Evolutionary conservation across 108 stramenopile species (phyloP), one percentile per base, ranked within the genome.

Genomic region (Aureococcus anophagefferens): DNA sequence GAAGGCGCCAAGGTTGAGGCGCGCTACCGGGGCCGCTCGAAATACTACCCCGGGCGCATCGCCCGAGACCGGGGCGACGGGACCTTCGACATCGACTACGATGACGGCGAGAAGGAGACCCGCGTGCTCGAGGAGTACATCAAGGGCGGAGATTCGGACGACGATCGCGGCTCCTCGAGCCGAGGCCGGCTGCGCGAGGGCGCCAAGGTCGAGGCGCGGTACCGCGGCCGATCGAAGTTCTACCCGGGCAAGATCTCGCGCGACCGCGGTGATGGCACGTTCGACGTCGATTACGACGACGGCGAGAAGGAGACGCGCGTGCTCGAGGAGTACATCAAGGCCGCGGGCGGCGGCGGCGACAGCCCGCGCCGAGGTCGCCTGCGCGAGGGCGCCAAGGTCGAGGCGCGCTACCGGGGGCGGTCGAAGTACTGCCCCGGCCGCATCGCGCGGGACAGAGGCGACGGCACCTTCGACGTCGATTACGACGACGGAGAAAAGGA

Each of bases 61-160:
- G n/a, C 70, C 30, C 44, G 80, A n/a, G 74, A 74, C 7, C 77
- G 77, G 35, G 37, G 18, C 28, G 71, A 80, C 32, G 74, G 34
- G n/a, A 80, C 76, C 13, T 73, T 71, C 33, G 79, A 82, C 44
- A 76, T 82, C 68, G 75, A 76, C 62, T 82, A 80, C 29, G 81
- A 82, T 36, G 77, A 82, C 36, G 81, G 79, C 0, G 80, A 82
- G 33, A 65, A 77, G 36, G 81, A 82, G 33, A 37, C 70, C 14
- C 35, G 68, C 30, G 68, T 82, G 28, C 25, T 29, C 21, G 66
- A n/a, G n/a, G n/a, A n/a, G n/a, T n/a, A n/a, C n/a, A n/a, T n/a
- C n/a, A n/a, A n/a, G n/a, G n/a, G n/a, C n/a, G n/a, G n/a, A n/a
- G n/a, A n/a, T n/a, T n/a, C n/a, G n/a, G n/a, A n/a, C n/a, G n/a